Base-by-base conservation (phyloP, 805 yeast genomes). In the Myxozyma neglecta region DNA sequence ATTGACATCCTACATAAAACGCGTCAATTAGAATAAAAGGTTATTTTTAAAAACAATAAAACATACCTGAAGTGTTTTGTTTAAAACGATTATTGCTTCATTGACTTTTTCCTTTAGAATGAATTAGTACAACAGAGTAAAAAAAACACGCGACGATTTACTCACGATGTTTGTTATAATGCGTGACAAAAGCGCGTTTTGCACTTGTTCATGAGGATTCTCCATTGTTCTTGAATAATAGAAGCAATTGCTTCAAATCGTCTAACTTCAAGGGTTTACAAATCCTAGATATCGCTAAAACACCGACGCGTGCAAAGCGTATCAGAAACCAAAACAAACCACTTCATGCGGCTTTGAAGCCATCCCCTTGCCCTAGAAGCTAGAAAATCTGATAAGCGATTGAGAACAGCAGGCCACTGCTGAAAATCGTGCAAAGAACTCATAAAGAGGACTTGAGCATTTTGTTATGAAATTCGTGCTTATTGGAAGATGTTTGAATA, bases 161-260 rank as follows among this genome's bases (percentile, higher is more conserved):
- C 90, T 52, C 79, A 86, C 90, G 73, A 89, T 83, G 67, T 87
- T 88, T 72, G 82, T 83, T 53, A 88, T 84, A n/a, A 89, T 88
- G 65, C 96, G 83, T 10, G 89, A 83, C 45, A 88, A 77, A 24
- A 90, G 77, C 14, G 90, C 90, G 66, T 83, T 85, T 71, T 90
- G 96, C 6, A 83, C 88, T 70, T 87, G 88, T 69, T 88, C 92
- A 70, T 89, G 92, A 3, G 96, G 97, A 69, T 89, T 89, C 74
- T 89, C 90, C 96, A 89, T 57, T 35, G 49, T 24, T 18, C 16
- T 40, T 13, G 16, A 1, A 39, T 20, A 36, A 13, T n/a, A 29
- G 3, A 2, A n/a, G 18, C 14, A 40, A n/a, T 9, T 10, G 2
- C n/a, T 40, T 18, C 2, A 18, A 1, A 7, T n/a, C n/a, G 6